Evolutionary conservation across 2,329 filamentous ascomycete genomes (phyloP).

Genomic region (Alternaria gansuensis): DNA sequence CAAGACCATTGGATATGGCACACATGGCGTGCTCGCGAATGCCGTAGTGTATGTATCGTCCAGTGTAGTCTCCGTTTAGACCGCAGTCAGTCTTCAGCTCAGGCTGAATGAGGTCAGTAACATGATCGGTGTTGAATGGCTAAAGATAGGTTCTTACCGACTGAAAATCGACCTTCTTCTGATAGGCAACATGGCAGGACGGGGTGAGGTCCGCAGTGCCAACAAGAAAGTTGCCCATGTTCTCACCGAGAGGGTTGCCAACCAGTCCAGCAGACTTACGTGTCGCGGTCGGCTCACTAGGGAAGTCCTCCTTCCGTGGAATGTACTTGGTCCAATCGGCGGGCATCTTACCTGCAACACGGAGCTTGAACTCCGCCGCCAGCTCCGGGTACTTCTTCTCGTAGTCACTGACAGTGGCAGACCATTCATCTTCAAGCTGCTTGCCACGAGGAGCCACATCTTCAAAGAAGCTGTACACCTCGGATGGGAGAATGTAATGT

Average conservation of each 20-base stretch:
- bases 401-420: slow-evolving; percentile 56
- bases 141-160: slow-evolving; percentile 14
- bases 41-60: slow-evolving; percentile 60
- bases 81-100: slow-evolving; percentile 52
- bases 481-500: slow-evolving; percentile 56
- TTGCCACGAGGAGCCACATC: slow-evolving; percentile 60
- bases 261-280: slow-evolving; percentile 55
- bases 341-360: slow-evolving; percentile 60
- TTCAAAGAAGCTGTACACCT: slow-evolving; percentile 59
- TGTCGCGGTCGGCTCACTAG: slow-evolving; percentile 59
- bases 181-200: slow-evolving; percentile 59
- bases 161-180: slow-evolving; percentile 57
- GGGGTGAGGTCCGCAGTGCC: slow-evolving; percentile 66
- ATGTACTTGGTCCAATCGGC: slow-evolving; percentile 61
- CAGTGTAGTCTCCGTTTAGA: slow-evolving; percentile 63
- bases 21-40: slow-evolving; percentile 51
- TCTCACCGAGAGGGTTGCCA: slow-evolving; percentile 9
- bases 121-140: too few species aligned
- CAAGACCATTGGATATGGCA: slow-evolving; percentile 63
- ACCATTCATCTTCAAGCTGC: slow-evolving; percentile 60
- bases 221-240: slow-evolving; percentile 74
- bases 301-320: slow-evolving; percentile 56
- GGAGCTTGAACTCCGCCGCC: slow-evolving; percentile 58
- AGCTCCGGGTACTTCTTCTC: slow-evolving; percentile 59
- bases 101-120: slow-evolving; percentile 33